Evolutionary conservation across 2,329 filamentous ascomycete species (phyloP).

Genomic region (Penicillium psychrosexuale): DNA sequence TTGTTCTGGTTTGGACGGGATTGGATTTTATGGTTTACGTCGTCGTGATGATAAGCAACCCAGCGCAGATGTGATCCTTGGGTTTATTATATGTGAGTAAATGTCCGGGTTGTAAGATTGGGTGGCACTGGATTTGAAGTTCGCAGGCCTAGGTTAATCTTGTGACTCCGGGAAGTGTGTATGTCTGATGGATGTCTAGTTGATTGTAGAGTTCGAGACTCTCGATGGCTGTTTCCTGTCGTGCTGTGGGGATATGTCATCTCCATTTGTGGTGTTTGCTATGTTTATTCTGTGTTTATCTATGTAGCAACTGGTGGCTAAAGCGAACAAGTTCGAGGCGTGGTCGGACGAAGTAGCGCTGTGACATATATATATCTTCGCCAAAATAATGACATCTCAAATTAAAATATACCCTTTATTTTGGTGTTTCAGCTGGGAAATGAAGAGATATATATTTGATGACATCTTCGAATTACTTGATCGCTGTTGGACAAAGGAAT

Average conservation of each 20-base stretch:
- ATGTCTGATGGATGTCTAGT: too few relatives aligned
- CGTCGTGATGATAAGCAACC: neutral
- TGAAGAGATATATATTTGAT: neutral
- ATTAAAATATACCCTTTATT: neutral
- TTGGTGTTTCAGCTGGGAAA: accelerated
- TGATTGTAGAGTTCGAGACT: too few relatives aligned
- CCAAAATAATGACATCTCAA: neutral
- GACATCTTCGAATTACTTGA: neutral
- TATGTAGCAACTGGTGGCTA: too few relatives aligned
- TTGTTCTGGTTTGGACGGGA: neutral
- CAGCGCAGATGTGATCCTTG: neutral
- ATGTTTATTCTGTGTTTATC: too few relatives aligned
- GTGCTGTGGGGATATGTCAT: too few relatives aligned
- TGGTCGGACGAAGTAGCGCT: accelerated
- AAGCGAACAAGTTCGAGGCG: accelerated
- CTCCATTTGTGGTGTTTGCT: too few relatives aligned
- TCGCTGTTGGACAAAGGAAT: neutral
- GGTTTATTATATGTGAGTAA: too few relatives aligned
- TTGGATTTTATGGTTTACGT: neutral
- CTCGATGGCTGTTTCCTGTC: neutral
- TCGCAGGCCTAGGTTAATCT: too few relatives aligned
- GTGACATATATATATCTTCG: neutral
- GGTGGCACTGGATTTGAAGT: too few relatives aligned
- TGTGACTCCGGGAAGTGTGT: too few relatives aligned
- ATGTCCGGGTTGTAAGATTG: too few relatives aligned